Base-by-base conservation (phyloP, 2,329 filamentous ascomycete genomes). In the Verticillium albo-atrum region DNA sequence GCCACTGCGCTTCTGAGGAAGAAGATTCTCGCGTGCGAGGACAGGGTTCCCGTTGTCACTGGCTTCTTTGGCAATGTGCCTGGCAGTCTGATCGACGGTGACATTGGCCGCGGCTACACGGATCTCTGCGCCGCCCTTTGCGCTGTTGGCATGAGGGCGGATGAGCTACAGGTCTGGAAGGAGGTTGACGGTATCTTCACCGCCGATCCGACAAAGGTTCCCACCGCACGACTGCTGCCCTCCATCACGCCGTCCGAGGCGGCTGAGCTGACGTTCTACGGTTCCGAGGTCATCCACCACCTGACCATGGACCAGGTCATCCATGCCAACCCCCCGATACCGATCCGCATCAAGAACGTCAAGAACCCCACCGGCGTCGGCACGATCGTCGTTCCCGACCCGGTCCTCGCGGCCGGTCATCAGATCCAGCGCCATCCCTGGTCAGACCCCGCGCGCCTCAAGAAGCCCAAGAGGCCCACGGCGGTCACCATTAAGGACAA, bases 251-350 rank as follows among this genome's bases (percentile, higher is more conserved):
- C 95, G 0, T 89, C 92, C 10, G 95, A 99, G 75, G 95, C 95
- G 2, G 94, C 95, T 14, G 95, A 99, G 75, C 80, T 99, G 77
- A 98, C 95, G 2, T 95, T 94, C 70, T 95, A 94, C 72, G 91
- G 91, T 63, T 93, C 93, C 62, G 95, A 99, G 74, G 95, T 99
- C 71, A 99, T 99, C 67, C 95, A 99, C 73, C 95, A 97, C 65
- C 89, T 97, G 72, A 99, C 95, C 68, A 98, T 99, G 93, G 94
- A 98, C 77, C 95, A 98, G 76, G 87, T 89, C 64, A 92, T 95
- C 71, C 90, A 91, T 68, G 91, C 91, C n/a, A 76, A 80, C 26
- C 86, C 86, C 1, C 88, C 89, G 56, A 95, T 95, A 68, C 90
- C 88, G 17, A 93, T 95, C 68, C 89, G 91, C 65, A 95, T 95